Base-by-base conservation (phyloP, 192 early-diverging fungal species). In the Chytriomyces sp. region DNA sequence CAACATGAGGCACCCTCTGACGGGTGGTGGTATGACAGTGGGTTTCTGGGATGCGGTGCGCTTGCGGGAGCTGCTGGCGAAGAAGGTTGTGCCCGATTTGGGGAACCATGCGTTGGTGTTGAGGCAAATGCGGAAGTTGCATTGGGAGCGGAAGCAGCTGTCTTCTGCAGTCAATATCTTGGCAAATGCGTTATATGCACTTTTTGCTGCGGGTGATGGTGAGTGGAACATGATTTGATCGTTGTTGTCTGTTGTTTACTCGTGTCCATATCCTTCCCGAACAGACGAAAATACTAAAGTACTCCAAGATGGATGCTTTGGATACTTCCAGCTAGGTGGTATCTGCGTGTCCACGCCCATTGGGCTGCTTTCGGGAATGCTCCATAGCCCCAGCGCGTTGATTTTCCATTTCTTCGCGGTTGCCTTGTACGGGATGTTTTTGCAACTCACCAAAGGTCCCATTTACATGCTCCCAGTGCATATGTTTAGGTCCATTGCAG, bases 11-110 rank as follows among this genome's bases (percentile, higher is more conserved):
- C 95, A 98, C 67, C 94, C 94, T 19, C 81, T 99, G 59, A 98
- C 94, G 0, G 96, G 96, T 52, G 94, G 88, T 79, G 97, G 97
- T 28, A 99, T 99, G 97, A 97, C 97, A 0, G 91, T 99, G 0
- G 97, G 89, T 0, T 84, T 98, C 40, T 94, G 92, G 85, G 97
- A 99, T 77, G 91, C 93, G 3, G 91, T 94, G 0, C 83, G 89
- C 33, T 55, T 97, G 32, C 60, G 82, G 7, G 82, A 92, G 3
- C 73, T 91, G n/a, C 77, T 93, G 52, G 60, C 70, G 30, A 75
- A 63, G 19, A 74, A 78, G 38, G 55, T 14, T 33, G 75, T 88
- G 0, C 77, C 78, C 5, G 81, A 82, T 38, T 81, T 87, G 32
- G 79, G 73, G 32, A 83, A 90, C 10, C 75, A 75, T 3, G 77